These are phyloP conservation scores for Thielaviopsis euricoi DNA, from an alignment of 2,329 filamentous ascomycete species.

Conservation along the genomic window DNA sequence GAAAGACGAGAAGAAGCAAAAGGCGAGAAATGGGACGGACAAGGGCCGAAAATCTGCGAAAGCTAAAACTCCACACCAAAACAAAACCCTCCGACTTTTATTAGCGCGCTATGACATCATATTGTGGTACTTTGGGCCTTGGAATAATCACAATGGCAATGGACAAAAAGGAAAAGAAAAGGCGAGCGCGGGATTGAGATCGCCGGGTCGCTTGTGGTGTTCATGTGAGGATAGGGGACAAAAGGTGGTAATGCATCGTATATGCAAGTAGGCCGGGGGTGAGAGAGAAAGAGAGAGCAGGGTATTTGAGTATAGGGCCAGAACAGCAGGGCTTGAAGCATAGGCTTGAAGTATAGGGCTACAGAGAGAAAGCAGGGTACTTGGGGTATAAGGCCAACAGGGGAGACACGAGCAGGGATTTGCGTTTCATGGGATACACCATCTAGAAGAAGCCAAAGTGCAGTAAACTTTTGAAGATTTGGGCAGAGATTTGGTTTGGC, in stretches of 20 bases:
- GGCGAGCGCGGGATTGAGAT: neutral
- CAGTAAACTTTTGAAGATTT: neutral
- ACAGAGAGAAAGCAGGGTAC: neutral
- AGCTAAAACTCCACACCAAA: too few relatives aligned
- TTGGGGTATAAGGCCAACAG: neutral
- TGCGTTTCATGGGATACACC: neutral
- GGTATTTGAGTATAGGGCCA: neutral
- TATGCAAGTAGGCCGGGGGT: neutral
- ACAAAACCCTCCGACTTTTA: too few relatives aligned
- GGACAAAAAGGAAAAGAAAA: neutral
- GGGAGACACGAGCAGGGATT: neutral
- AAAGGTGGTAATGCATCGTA: neutral
- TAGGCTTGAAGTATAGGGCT: too few relatives aligned
- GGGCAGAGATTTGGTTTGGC: too few relatives aligned
- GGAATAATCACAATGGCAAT: too few relatives aligned
- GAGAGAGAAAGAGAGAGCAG: neutral
- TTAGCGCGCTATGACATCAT: too few relatives aligned
- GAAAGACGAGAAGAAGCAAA: neutral
- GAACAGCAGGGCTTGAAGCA: too few relatives aligned
- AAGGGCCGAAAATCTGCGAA: too few relatives aligned
- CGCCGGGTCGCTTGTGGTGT: neutral
- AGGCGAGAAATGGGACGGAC: too few relatives aligned
- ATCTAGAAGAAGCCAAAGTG: neutral
- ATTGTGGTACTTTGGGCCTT: too few relatives aligned
- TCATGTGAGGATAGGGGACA: neutral